A percentile compares a stretch with the other conserved stretches of the same genome.
Evolutionary conservation across 1,284 basidiomycete species (phyloP).

Genomic region (Apiotrichum laibachii): DNA sequence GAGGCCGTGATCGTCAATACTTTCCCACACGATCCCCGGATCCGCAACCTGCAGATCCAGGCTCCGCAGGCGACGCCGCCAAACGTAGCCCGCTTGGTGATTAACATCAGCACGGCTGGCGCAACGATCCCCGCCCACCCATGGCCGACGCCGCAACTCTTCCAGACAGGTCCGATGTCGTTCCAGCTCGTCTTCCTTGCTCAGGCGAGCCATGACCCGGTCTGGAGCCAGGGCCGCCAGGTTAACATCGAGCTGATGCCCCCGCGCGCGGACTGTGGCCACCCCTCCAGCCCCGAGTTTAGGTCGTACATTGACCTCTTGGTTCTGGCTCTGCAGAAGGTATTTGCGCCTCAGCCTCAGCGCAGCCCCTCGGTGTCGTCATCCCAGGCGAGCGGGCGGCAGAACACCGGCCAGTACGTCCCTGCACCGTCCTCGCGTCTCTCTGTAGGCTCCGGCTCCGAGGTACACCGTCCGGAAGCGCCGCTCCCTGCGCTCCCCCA

Average conservation of each 20-base stretch:
- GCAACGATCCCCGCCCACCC: neutral
- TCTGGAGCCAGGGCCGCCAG: neutral
- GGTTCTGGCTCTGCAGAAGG: slow-evolving; percentile 1
- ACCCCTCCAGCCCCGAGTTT: neutral
- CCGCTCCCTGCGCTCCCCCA: neutral
- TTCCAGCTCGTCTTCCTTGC: slow-evolving; percentile 4
- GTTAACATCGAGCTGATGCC: slow-evolving; percentile 6
- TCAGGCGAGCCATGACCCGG: neutral
- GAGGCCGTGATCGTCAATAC: slow-evolving; percentile 1
- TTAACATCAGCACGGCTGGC: neutral
- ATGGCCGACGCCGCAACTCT: neutral
- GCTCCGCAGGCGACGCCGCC: neutral
- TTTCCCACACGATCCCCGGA: neutral
- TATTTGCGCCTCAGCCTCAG: neutral
- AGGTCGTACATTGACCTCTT: slow-evolving; percentile 6
- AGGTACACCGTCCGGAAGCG: neutral
- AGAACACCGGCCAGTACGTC: neutral
- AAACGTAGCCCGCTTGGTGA: neutral
- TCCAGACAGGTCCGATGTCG: slow-evolving; percentile 1
- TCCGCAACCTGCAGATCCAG: neutral
- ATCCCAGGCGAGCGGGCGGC: neutral
- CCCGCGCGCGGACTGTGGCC: neutral
- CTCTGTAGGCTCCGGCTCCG: neutral
- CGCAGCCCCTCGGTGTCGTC: neutral
- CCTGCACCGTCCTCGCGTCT: neutral